Conservation (phyloP, 2,329 filamentous ascomycete species). For the Cladosporium sp. region DNA sequence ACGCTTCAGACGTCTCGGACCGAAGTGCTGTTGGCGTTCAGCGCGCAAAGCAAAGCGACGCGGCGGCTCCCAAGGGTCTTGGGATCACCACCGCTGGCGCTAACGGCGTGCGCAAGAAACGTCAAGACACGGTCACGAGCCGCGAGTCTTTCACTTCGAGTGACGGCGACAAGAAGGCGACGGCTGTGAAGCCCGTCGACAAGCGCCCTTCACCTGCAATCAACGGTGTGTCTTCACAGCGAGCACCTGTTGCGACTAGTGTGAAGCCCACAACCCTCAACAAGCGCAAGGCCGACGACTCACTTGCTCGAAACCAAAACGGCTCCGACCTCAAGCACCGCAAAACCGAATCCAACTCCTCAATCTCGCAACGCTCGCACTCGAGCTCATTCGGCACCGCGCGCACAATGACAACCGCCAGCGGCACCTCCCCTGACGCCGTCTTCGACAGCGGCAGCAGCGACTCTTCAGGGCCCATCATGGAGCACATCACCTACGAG, state of each 20-base stretch:
- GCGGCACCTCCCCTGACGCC: slow-evolving; percentile 12
- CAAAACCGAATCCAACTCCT: slow-evolving; percentile 29
- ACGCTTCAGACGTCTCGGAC: slow-evolving; percentile 49
- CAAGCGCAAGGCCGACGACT: slow-evolving; percentile 42
- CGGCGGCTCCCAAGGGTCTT: slow-evolving; percentile 37
- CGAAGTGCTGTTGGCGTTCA: slow-evolving; percentile 22
- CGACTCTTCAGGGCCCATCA: slow-evolving; percentile 21
- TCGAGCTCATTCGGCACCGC: slow-evolving; percentile 19
- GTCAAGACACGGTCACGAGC: slow-evolving; percentile 28
- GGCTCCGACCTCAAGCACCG: slow-evolving; percentile 25
- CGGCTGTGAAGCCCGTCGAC: slow-evolving; percentile 12
- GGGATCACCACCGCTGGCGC: slow-evolving; percentile 32
- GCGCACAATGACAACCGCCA: slow-evolving; percentile 13
- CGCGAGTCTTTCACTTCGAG: slow-evolving; percentile 17
- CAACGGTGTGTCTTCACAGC: slow-evolving; percentile 28
- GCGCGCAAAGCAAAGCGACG: slow-evolving; percentile 18
- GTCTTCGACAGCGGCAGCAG: slow-evolving; percentile 16
- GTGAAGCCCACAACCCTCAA: slow-evolving; percentile 23
- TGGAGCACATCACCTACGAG: slow-evolving; percentile 30
- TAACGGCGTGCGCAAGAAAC: slow-evolving; percentile 28
- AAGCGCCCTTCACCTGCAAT: slow-evolving; percentile 26
- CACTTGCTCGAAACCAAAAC: slow-evolving; percentile 23
- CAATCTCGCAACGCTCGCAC: slow-evolving; percentile 23
- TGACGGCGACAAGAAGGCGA: slow-evolving; percentile 16
- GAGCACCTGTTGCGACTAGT: slow-evolving; percentile 25